Evolutionary conservation across 768 basidiomycete species (phyloP), one percentile per base, ranked within the genome.

Genomic region (Boletus insuetus): DNA sequence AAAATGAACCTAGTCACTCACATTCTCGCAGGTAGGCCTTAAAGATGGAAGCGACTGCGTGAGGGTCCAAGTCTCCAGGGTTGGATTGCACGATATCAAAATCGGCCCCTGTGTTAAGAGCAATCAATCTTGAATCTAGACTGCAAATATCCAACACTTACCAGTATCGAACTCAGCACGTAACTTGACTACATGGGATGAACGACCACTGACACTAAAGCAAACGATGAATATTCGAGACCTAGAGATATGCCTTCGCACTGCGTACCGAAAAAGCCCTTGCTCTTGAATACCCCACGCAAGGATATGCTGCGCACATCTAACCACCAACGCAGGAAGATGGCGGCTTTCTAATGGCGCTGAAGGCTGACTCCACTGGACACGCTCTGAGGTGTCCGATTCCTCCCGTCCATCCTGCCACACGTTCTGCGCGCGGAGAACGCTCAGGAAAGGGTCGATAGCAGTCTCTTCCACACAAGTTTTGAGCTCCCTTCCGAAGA

Each of bases 11-110:
- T 51, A 47, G 45, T 10, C 43, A 79, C 94, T 77, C 73, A 96
- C 94, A 75, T 80, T 97, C 94, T 53, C 95, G 87, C 41, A 98
- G 77, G 69, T 85, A 98, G 1, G 91, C 87, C 71, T 96, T 97
- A 75, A 96, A 97, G 31, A 96, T 76, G 24, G 91, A 91, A 19
- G 94, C 86, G 8, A 98, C 94, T 1, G 93, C 91, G 69, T 98
- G 94, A 45, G 95, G 95, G 66, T 98, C 95, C 35, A 98, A 74
- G 64, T 98, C 94, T 9, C 89, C 84, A 24, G 93, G 94, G 47
- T 81, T 80, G 58, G 86, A 89, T 58, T 83, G 82, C 39, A 78
- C 73, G 74, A 98, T 82, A 65, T 94, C 87, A 63, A 87, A 92
- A 73, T 98, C 95, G 49, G 87, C 89, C 54, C 94, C 92, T 87